These are phyloP conservation scores for Amoebophrya sp. DNA, from an alignment of 169 alveolate species.

Conservation along the genomic window DNA sequence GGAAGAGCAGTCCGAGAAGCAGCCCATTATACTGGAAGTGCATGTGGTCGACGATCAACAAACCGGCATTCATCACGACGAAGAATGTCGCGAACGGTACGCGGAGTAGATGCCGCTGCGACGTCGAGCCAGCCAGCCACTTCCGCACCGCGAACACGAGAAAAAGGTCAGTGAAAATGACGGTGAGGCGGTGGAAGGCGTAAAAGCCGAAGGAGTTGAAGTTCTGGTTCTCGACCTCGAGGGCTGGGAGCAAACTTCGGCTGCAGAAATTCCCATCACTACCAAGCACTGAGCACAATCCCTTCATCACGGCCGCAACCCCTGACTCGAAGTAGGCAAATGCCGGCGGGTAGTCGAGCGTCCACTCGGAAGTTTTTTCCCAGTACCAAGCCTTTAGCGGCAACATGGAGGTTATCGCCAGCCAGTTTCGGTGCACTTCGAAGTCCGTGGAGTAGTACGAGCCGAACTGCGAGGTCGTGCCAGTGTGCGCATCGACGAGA, in stretches of 20 bases:
- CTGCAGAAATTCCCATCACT: too few species aligned
- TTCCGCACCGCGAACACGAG: conserved; percentile 12
- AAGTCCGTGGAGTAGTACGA: conserved; percentile 38
- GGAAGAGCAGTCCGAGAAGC: conserved; percentile 40
- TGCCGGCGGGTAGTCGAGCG: conserved; percentile 62
- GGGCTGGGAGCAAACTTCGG: too few species aligned
- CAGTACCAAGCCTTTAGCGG: conserved; percentile 56
- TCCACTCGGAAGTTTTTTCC: conserved; percentile 47
- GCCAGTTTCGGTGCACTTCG: conserved; percentile 69
- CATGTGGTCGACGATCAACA: conserved; percentile 52
- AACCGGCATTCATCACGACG: conserved; percentile 38
- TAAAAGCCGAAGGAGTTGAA: too few species aligned
- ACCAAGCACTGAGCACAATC: too few species aligned
- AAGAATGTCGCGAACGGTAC: neutral
- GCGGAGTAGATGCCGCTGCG: too few species aligned
- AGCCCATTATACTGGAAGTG: conserved; percentile 43
- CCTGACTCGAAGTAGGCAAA: conserved; percentile 63
- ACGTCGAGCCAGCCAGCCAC: neutral
- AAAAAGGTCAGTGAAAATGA: conserved; percentile 39
- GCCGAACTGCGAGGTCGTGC: too few species aligned
- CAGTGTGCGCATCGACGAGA: too few species aligned
- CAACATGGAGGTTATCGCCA: conserved; percentile 50
- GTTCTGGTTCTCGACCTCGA: too few species aligned
- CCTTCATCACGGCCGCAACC: too few species aligned
- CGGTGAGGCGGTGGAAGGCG: conserved; percentile 53